phyloP scores from a whole-genome alignment of 1,284 basidiomycete genomes.

The Melampsora larici-populina region DNA sequence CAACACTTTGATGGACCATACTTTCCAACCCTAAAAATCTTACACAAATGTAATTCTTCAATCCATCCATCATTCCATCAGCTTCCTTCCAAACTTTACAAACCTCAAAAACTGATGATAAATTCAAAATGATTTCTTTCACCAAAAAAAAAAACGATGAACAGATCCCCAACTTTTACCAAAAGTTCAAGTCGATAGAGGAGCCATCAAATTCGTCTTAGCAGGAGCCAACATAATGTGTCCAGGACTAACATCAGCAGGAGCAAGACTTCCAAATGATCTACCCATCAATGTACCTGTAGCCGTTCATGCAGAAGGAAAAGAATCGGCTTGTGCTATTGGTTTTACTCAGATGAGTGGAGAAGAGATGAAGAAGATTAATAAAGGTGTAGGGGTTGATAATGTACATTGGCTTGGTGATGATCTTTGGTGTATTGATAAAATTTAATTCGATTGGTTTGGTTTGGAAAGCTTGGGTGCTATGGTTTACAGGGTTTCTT shows the following conservation, averaged over 20 bases:
- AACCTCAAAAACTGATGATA: neutral
- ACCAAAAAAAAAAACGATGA: no score
- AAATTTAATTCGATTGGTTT: no score
- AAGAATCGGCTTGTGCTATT: conserved; percentile 84
- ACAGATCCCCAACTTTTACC: conserved; percentile 86
- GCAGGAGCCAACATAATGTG: conserved; percentile 61
- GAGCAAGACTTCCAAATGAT: conserved; percentile 73
- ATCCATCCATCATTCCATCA: no score
- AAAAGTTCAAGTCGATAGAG: conserved; percentile 84
- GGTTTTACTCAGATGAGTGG: conserved; percentile 78
- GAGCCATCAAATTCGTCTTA: conserved; percentile 94
- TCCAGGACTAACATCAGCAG: conserved; percentile 87
- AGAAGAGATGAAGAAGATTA: conserved; percentile 82
- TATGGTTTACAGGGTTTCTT: neutral
- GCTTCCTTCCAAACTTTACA: conserved; percentile 3
- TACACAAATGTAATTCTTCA: conserved; percentile 83
- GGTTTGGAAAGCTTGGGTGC: no score
- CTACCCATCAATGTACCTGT: conserved; percentile 71
- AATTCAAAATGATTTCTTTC: neutral
- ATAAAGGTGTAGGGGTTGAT: conserved; percentile 88
- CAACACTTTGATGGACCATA: conserved; percentile 95
- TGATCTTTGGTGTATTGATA: conserved; percentile 76
- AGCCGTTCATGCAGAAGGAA: conserved; percentile 90
- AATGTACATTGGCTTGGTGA: conserved; percentile 81
- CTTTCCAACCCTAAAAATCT: conserved; percentile 77